phyloP scores from a whole-genome alignment of 306 rosid species.

The Vigna mungo region DNA sequence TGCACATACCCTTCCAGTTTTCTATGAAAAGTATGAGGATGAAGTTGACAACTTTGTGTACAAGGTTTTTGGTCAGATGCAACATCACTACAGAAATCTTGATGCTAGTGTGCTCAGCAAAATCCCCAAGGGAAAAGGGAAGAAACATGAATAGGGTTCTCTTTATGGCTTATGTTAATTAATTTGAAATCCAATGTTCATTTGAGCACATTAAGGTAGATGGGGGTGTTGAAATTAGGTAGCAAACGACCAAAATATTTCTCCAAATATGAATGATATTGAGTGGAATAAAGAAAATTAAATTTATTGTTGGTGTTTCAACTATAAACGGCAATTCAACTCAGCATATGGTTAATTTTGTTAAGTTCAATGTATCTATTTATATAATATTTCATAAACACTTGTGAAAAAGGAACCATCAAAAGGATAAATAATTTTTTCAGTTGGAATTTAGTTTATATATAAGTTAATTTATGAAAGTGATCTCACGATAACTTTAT shows the following conservation, averaged over 20 bases:
- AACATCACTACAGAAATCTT: constrained; percentile 56
- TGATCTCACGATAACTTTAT: no score
- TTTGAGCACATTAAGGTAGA: constrained; percentile 28
- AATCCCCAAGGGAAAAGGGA: constrained; percentile 75
- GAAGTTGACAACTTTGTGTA: constrained; percentile 69
- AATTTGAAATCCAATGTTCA: constrained; percentile 2
- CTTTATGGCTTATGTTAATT: constrained; percentile 15
- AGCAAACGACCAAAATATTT: not conserved
- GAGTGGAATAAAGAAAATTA: not conserved
- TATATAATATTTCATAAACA: no score
- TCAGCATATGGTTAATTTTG: no score
- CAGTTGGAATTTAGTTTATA: no score
- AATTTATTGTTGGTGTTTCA: not conserved
- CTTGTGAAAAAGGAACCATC: no score
- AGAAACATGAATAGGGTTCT: constrained; percentile 63
- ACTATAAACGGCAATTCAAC: no score
- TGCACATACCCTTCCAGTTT: constrained; percentile 85
- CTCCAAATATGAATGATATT: not conserved
- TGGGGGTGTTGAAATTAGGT: not conserved
- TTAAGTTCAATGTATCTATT: no score
- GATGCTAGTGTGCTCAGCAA: constrained; percentile 76
- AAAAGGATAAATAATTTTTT: no score
- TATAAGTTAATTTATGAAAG: no score
- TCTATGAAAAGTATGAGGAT: constrained; percentile 81
- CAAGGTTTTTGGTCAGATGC: constrained; percentile 62